Percentiles rank a stretch among this genome's conserved stretches.
phyloP scores from a whole-genome alignment of 2,329 filamentous ascomycete genomes.

The Neonectria ditissima region DNA sequence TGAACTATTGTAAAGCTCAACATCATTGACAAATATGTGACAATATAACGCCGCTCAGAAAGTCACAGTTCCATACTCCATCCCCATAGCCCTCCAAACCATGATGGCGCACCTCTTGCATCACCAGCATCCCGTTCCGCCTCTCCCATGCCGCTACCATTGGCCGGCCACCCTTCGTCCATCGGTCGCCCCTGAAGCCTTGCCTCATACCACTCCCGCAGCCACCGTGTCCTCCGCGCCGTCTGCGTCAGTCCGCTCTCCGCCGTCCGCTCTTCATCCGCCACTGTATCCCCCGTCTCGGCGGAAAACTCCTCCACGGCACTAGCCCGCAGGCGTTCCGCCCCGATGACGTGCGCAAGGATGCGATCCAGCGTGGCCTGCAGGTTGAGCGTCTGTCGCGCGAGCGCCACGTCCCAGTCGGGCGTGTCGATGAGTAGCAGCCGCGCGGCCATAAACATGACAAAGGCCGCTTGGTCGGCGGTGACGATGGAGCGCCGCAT shows the following conservation, averaged over 20 bases:
- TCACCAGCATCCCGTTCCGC: neutral
- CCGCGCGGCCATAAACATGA: conserved; percentile 38
- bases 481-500: conserved; percentile 37
- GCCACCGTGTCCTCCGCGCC: conserved; percentile 41
- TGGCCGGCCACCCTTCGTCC: conserved; percentile 9
- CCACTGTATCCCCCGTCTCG: conserved; percentile 22
- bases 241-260: conserved; percentile 35
- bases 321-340: conserved; percentile 19
- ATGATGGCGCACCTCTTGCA: conserved; percentile 10
- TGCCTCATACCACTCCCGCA: conserved; percentile 49
- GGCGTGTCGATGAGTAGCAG: conserved; percentile 40
- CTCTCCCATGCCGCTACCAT: neutral
- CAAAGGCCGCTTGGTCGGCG: conserved; percentile 36
- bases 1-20: neutral
- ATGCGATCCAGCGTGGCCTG: conserved; percentile 29
- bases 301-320: conserved; percentile 27
- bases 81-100: conserved; percentile 42
- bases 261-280: conserved; percentile 36
- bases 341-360: conserved; percentile 22
- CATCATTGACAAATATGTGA: neutral
- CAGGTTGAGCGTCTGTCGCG: conserved; percentile 36
- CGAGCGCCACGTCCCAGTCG: conserved; percentile 40
- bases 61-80: conserved; percentile 38
- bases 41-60: neutral
- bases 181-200: conserved; percentile 33